phyloP scores from a whole-genome alignment of 2,329 filamentous ascomycete genomes.

The Alternaria sp. region DNA sequence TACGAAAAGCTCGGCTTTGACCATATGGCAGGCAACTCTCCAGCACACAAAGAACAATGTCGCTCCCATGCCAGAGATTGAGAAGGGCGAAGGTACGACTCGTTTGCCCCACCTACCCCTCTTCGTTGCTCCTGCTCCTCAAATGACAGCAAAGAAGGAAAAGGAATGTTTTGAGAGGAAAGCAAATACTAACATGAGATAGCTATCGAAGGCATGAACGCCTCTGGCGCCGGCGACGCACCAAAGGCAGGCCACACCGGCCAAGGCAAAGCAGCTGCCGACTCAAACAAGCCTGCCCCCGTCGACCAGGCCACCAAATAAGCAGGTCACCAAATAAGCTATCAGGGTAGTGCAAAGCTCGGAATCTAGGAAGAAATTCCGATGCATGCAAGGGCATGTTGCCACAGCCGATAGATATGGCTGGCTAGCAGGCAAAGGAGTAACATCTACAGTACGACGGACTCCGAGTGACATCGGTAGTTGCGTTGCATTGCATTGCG shows the following conservation, averaged over 20 bases:
- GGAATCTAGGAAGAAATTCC: slow-evolving; percentile 4
- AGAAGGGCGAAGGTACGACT: slow-evolving; percentile 50
- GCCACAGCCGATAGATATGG: not conserved
- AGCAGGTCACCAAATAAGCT: slow-evolving; percentile 28
- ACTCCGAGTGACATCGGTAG: slow-evolving; percentile 4
- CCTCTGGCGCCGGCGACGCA: slow-evolving; percentile 44
- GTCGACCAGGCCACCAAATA: slow-evolving; percentile 35
- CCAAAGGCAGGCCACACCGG: slow-evolving; percentile 24
- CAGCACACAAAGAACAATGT: slow-evolving; percentile 52
- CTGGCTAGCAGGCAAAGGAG: slow-evolving; percentile 1
- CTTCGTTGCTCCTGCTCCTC: not conserved
- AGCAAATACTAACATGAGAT: not conserved
- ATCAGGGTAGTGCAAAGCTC: not conserved
- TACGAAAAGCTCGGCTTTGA: slow-evolving; percentile 1
- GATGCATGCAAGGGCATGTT: not conserved
- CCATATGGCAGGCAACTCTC: slow-evolving; percentile 33
- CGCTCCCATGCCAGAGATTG: slow-evolving; percentile 49
- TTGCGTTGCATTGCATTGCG: slow-evolving; percentile 5
- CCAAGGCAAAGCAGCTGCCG: slow-evolving; percentile 24
- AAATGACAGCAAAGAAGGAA: slow-evolving; percentile 8
- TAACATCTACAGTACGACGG: slow-evolving; percentile 1
- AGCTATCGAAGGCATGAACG: slow-evolving; percentile 47
- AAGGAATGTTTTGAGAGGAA: not conserved
- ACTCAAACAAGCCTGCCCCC: slow-evolving; percentile 31
- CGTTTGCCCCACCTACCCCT: not conserved